Base-by-base conservation (phyloP, 192 early-diverging fungal genomes). In the Entomortierella lignicola region DNA sequence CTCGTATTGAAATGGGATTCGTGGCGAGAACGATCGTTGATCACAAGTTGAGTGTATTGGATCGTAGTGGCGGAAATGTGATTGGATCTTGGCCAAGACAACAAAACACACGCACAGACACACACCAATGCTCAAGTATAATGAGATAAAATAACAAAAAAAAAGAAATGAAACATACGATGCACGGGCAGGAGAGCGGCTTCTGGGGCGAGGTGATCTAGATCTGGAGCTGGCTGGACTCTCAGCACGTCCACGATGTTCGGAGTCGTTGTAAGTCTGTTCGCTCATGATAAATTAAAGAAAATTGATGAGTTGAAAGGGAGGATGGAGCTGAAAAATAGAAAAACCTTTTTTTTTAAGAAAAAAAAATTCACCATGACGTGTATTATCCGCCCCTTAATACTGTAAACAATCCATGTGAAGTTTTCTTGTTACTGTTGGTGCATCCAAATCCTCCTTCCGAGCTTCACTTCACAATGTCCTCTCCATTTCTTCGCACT, bases 181-280 rank as follows among this genome's bases (percentile, higher is more conserved):
- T 55, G 67, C 62, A 26, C 75, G 75, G 30, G 75, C 63, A n/a
- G 75, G 67, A 4, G 75, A 70, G 39, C 75, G 61, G 57, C 67
- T 70, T 66, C 75, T 79, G 26, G 75, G 75, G 37, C 75, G 66
- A 42, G 75, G 75, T 6, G 75, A 79, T 60, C 75, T 63, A 32
- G 75, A 79, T 55, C 75, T 61, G 15, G 75, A 79, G 67, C 67
- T 79, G 50, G 55, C 52, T 26, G 66, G 67, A 43, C 67, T 79
- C 31, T 70, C 66, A 25, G 51, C 75, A 44, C 67, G 67, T 13
- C 57, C 58, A 37, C 63, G 75, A 42, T 68, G 67, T 34, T 79
- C 75, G 32, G 62, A 55, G n/a, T 69, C 75, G 26, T 54, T 60
- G 42, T 79, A 77, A 15, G 66, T 44, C 31, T 77, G 74, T 52